Percentiles rank a stretch among this genome's conserved stretches.
These are phyloP conservation scores for Metarhizium robertsii DNA, from an alignment of 2,329 filamentous ascomycete species.

Conservation along the genomic window DNA sequence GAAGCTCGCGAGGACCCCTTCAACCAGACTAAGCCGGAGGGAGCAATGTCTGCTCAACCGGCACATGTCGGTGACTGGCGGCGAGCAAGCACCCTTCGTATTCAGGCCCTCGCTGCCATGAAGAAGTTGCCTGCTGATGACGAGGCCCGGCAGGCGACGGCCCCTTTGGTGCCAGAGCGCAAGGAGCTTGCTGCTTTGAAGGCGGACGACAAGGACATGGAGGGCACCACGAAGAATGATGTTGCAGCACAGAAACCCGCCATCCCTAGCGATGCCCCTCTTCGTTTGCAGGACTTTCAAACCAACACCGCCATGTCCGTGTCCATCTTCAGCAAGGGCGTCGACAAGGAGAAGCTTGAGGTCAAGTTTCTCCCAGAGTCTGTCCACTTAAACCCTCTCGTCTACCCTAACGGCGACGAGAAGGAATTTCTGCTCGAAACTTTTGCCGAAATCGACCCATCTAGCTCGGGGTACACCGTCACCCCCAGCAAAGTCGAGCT, in stretches of 20 bases:
- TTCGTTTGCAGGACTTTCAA: slow-evolving; percentile 27
- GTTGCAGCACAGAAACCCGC: slow-evolving; percentile 7
- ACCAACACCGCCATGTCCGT: slow-evolving; percentile 24
- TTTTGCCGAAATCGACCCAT: slow-evolving; percentile 53
- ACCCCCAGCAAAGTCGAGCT: slow-evolving; percentile 76
- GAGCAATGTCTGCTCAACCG: neutral
- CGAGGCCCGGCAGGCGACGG: slow-evolving; percentile 35
- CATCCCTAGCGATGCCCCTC: slow-evolving; percentile 14
- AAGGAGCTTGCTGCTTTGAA: slow-evolving; percentile 17
- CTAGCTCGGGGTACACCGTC: slow-evolving; percentile 52
- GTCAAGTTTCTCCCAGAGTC: slow-evolving; percentile 22
- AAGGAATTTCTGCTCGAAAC: slow-evolving; percentile 56
- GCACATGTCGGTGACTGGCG: slow-evolving; percentile 19
- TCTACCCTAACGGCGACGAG: slow-evolving; percentile 40
- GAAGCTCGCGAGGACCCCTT: neutral
- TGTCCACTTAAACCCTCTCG: slow-evolving; percentile 19
- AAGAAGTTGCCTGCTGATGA: slow-evolving; percentile 34
- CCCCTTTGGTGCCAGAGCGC: slow-evolving; percentile 20
- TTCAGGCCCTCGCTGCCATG: slow-evolving; percentile 37
- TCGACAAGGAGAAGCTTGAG: slow-evolving; percentile 29
- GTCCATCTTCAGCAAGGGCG: slow-evolving; percentile 33
- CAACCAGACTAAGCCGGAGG: slow-evolving; percentile 21
- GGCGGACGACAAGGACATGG: neutral
- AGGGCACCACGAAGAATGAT: neutral
- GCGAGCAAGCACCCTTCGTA: slow-evolving; percentile 34